A percentile compares a stretch with the other conserved stretches of the same genome.
phyloP scores from a whole-genome alignment of 352 stramenopile species.

The Globisporangium paddicum region DNA sequence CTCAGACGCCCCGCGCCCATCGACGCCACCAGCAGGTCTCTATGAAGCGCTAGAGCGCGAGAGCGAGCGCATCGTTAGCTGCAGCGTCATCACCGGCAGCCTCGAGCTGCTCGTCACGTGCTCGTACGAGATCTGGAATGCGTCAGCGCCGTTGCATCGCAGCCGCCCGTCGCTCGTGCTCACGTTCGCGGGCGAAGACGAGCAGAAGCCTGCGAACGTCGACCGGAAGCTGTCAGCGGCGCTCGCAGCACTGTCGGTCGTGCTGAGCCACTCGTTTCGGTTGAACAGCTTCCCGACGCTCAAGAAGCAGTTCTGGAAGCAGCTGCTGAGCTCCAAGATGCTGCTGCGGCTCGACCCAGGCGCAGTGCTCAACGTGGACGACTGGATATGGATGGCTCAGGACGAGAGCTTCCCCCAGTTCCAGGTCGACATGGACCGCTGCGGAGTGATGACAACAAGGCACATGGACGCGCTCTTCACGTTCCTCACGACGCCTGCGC shows the following conservation, averaged over 20 bases:
- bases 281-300: background rate
- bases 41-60: background rate
- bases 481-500: background rate
- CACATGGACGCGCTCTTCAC: background rate
- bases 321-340: background rate
- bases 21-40: background rate
- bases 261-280: background rate
- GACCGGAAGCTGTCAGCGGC: background rate
- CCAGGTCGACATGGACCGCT: background rate
- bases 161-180: background rate
- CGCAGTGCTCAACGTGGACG: background rate
- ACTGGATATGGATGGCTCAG: background rate
- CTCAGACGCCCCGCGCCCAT: no score
- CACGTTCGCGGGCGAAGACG: background rate
- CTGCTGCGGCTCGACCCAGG: background rate
- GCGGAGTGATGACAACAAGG: background rate
- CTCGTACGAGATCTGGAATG: background rate
- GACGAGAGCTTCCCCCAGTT: background rate
- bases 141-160: background rate
- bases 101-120: background rate
- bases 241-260: background rate
- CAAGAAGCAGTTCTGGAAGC: background rate
- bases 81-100: background rate
- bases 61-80: background rate
- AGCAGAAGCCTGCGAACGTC: background rate